Evolutionary conservation across 345 rosid species (phyloP).

Genomic region (Hibiscus tridactylites): DNA sequence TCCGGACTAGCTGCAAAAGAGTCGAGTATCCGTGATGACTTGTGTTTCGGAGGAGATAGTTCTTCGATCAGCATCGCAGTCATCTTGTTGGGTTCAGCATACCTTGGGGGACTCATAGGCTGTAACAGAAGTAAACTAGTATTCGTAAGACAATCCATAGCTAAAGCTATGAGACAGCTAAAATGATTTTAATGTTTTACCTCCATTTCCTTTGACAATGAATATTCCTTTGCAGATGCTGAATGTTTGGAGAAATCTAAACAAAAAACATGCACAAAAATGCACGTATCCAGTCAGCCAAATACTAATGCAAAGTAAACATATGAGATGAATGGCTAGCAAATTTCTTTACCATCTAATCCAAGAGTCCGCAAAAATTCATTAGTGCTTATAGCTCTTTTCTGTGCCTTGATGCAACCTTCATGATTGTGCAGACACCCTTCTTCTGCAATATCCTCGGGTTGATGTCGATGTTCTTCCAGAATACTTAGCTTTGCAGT

Average conservation of each 20-base stretch:
- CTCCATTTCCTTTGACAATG: neutral
- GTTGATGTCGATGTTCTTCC: neutral
- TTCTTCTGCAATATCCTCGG: neutral
- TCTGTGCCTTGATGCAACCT: neutral
- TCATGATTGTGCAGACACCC: neutral
- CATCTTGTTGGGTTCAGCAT: neutral
- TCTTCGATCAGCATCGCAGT: neutral
- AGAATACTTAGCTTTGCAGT: neutral
- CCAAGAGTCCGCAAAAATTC: neutral
- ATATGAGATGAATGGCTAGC: neutral
- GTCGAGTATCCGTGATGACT: neutral
- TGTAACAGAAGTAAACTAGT: neutral
- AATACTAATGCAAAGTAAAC: neutral
- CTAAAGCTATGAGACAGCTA: neutral
- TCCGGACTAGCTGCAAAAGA: neutral
- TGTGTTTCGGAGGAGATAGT: neutral
- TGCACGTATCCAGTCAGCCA: neutral
- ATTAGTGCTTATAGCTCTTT: neutral
- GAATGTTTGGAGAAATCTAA: constrained; percentile 4
- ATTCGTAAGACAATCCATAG: neutral
- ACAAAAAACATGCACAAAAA: neutral
- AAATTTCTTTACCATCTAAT: neutral
- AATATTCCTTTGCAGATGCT: neutral
- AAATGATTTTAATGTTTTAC: neutral
- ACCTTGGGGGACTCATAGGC: constrained; percentile 5